These are phyloP conservation scores for Quercus suber DNA, from an alignment of 306 rosid genomes.

Conservation along the genomic window DNA sequence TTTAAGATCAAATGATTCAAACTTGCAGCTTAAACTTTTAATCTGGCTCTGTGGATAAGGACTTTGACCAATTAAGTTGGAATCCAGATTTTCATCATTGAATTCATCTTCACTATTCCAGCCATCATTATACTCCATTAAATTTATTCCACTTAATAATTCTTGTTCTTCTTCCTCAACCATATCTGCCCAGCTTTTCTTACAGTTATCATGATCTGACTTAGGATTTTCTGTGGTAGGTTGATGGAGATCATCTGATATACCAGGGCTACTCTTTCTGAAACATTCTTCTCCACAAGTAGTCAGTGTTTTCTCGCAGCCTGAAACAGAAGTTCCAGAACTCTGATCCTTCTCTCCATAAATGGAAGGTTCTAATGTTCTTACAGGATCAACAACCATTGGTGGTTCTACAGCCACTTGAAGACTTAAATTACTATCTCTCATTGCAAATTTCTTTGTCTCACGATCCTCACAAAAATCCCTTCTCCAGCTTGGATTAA, in stretches of 20 bases:
- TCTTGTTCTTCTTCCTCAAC: constrained; percentile 73
- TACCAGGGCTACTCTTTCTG: constrained; percentile 16
- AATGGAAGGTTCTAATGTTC: constrained; percentile 1
- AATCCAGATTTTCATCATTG: constrained; percentile 56
- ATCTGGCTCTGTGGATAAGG: constrained; percentile 33
- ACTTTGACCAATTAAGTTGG: constrained; percentile 43
- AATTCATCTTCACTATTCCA: constrained; percentile 27
- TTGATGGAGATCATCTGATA: constrained; percentile 12
- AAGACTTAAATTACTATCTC: neutral
- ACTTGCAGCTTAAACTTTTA: constrained; percentile 34
- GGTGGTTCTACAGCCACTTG: constrained; percentile 11
- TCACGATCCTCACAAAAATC: constrained; percentile 19
- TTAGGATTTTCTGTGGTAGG: constrained; percentile 18
- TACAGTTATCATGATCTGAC: constrained; percentile 15
- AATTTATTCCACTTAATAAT: constrained; percentile 16
- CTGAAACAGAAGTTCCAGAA: constrained; percentile 6
- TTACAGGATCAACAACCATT: constrained; percentile 21
- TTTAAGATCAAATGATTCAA: constrained; percentile 34
- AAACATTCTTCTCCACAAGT: neutral
- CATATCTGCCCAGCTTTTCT: constrained; percentile 97
- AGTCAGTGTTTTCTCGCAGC: neutral
- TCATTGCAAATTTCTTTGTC: constrained; percentile 11
- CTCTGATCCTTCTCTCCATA: constrained; percentile 16
- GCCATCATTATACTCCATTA: constrained; percentile 17
- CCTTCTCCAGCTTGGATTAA: constrained; percentile 17